Evolutionary conservation across 2,329 filamentous ascomycete genomes (phyloP), one percentile per base, ranked within the genome.

Genomic region (Hypoxylon sp.): DNA sequence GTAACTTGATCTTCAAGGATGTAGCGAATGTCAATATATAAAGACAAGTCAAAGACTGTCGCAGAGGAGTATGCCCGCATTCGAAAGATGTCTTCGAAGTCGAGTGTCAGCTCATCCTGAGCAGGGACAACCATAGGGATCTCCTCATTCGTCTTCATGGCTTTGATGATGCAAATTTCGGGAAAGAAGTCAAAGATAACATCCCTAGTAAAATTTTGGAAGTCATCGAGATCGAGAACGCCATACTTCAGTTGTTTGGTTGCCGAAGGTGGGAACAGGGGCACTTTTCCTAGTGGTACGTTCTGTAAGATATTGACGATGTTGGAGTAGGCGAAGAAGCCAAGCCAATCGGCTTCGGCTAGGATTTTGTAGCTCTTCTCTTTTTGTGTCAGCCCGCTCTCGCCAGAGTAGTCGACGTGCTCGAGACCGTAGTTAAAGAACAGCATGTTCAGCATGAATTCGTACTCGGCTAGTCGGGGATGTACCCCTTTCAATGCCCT

Each of bases 11-110:
- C 49, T n/a, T 76, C 75, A 20, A 76, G 56, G 30, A 74, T 74
- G 37, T 70, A 69, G 1, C 74, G 75, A 28, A 77, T 74, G 28
- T 77, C 73, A 28, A 73, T 64, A 47, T 73, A 73, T 3, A 76
- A 66, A 22, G 76, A 72, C 13, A 73, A 57, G 5, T 70, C 70
- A 20, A 77, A 74, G 17, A 76, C 64, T 1, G 75, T 61, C 17
- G 71, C 67, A 1, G 71, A 71, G 7, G 67, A 59, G 17, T 71
- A 70, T 0, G 51, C 13, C 22, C 67, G 65, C 8, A 41, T 58
- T 13, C 56, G 58, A 15, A 75, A 59, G 7, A 70, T 64, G 13
- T 71, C 30, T 30, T 73, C 60, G 6, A 73, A 59, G 15, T 70
- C 69, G 3, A 67, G 57, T n/a, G 74, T 71, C 24, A 76, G 61